Evolutionary conservation across 805 yeast species (phyloP).

Genomic region (Ogataea allantospora): DNA sequence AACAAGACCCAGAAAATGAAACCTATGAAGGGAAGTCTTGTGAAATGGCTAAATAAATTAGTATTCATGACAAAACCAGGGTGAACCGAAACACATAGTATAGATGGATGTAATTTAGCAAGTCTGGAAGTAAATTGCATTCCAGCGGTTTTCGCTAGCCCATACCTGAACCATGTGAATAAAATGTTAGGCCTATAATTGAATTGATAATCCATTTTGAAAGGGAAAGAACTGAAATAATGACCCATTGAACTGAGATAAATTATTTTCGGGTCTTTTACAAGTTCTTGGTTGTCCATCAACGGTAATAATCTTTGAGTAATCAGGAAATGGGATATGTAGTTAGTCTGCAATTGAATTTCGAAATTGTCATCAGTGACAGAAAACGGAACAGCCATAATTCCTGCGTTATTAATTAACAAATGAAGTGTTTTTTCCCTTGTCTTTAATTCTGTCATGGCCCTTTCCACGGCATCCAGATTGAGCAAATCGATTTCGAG

Average conservation of each 20-base stretch:
- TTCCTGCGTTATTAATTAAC: slow-evolving; percentile 76
- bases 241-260: slow-evolving; percentile 69
- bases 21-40: slow-evolving; percentile 76
- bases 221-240: slow-evolving; percentile 46
- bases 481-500: slow-evolving; percentile 56
- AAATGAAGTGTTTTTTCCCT: slow-evolving; percentile 55
- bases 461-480: slow-evolving; percentile 44
- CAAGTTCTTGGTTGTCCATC: slow-evolving; percentile 37
- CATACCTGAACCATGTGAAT: slow-evolving; percentile 78
- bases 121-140: slow-evolving; percentile 69
- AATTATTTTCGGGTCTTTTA: slow-evolving; percentile 50
- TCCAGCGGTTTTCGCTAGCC: slow-evolving; percentile 72
- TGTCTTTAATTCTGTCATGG: slow-evolving; percentile 44
- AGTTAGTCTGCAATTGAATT: slow-evolving; percentile 76
- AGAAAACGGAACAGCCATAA: slow-evolving; percentile 70
- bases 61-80: slow-evolving; percentile 90
- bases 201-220: slow-evolving; percentile 48
- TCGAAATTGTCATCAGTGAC: slow-evolving; percentile 66
- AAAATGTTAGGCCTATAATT: slow-evolving; percentile 61
- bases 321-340: slow-evolving; percentile 69
- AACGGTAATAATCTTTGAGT: slow-evolving; percentile 58
- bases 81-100: slow-evolving; percentile 65
- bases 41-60: slow-evolving; percentile 71
- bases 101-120: slow-evolving; percentile 62
- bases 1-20: slow-evolving; percentile 67